These are phyloP conservation scores for Ogataea degrootiae DNA, from an alignment of 805 yeast genomes.

Conservation along the genomic window DNA sequence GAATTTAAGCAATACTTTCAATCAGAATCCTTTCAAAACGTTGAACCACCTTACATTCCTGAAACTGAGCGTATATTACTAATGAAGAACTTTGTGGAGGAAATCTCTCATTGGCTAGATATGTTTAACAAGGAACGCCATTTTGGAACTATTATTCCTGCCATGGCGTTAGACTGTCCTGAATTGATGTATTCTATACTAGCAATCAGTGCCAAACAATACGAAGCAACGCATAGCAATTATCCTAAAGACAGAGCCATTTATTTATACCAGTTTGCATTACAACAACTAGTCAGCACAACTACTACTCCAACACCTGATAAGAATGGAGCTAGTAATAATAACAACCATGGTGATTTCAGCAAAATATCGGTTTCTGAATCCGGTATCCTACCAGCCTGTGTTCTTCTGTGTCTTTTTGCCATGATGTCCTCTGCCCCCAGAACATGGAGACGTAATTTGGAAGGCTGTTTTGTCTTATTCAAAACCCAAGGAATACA, in stretches of 20 bases:
- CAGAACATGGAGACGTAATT: slow-evolving; percentile 36
- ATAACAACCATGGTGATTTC: background rate
- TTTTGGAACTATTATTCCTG: slow-evolving; percentile 18
- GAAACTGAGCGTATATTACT: slow-evolving; percentile 8
- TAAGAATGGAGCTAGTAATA: background rate
- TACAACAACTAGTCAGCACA: slow-evolving; percentile 6
- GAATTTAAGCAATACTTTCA: slow-evolving; percentile 6
- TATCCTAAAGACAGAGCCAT: slow-evolving; percentile 7
- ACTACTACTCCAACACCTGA: background rate
- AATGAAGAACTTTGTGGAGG: slow-evolving; percentile 15
- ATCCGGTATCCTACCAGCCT: slow-evolving; percentile 8
- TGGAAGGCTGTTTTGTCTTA: slow-evolving; percentile 38
- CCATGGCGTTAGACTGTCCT: slow-evolving; percentile 9
- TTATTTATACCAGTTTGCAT: slow-evolving; percentile 6
- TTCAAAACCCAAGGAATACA: slow-evolving; percentile 33
- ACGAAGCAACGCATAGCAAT: slow-evolving; percentile 6
- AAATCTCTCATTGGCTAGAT: slow-evolving; percentile 22
- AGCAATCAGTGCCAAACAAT: slow-evolving; percentile 10
- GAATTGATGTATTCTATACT: slow-evolving; percentile 5
- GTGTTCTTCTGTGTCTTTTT: slow-evolving; percentile 30
- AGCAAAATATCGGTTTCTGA: background rate
- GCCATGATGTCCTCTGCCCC: slow-evolving; percentile 40
- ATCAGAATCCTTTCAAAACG: slow-evolving; percentile 5
- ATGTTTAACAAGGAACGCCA: slow-evolving; percentile 22
- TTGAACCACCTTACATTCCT: slow-evolving; percentile 6